These are phyloP conservation scores for Solanum gandarillasii DNA, from an alignment of 257 asterid genomes.

Conservation along the genomic window DNA sequence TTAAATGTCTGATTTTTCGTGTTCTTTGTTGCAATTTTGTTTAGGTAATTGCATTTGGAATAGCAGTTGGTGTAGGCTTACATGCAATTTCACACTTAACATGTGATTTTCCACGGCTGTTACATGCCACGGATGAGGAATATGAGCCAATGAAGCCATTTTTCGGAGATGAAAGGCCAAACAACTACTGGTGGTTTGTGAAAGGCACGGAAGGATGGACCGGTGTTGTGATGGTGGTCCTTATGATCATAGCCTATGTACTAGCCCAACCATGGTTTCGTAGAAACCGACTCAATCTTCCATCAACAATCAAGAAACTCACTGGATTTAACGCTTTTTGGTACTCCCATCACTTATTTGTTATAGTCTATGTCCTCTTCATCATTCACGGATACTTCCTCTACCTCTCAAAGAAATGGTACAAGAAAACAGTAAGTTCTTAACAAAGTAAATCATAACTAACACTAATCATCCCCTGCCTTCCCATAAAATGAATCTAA, in stretches of 20 bases:
- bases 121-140: conserved; percentile 11
- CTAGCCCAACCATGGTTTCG: conserved; percentile 14
- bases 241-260: conserved; percentile 11
- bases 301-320: conserved; percentile 35
- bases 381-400: conserved; percentile 48
- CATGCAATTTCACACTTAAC: conserved; percentile 14
- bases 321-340: conserved; percentile 67
- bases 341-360: conserved; percentile 54
- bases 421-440: conserved; percentile 47
- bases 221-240: conserved; percentile 13
- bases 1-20: background rate
- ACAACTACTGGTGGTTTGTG: conserved; percentile 17
- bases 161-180: conserved; percentile 12
- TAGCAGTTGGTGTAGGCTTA: conserved; percentile 8
- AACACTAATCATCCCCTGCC: background rate
- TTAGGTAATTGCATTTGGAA: conserved; percentile 7
- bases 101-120: conserved; percentile 11
- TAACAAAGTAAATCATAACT: background rate
- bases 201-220: conserved; percentile 16
- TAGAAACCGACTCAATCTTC: conserved; percentile 20
- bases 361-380: conserved; percentile 36
- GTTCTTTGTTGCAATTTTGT: background rate
- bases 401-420: conserved; percentile 39
- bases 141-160: conserved; percentile 22
- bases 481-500: background rate